A percentile compares a stretch with the other conserved stretches of the same genome.
Conservation (phyloP, 192 early-diverging fungal genomes). For the Physocladia obscura region DNA sequence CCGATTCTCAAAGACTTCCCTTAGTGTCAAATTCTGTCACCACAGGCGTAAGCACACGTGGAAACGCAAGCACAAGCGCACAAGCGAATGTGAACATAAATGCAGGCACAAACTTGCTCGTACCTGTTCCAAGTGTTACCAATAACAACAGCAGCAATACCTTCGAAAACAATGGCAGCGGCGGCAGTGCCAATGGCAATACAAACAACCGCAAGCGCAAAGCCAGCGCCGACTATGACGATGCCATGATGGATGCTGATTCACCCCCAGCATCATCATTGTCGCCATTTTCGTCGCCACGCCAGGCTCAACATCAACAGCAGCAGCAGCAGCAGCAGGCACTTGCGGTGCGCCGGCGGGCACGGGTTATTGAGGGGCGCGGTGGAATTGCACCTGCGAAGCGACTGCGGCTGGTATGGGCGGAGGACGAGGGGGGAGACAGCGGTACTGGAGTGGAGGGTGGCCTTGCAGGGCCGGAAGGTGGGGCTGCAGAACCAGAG, state of each 20-base stretch:
- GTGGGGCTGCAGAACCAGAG: background rate
- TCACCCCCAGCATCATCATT: background rate
- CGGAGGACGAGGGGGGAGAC: background rate
- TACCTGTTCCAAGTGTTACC: too few species aligned
- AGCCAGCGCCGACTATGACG: background rate
- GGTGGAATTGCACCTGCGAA: background rate
- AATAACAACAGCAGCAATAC: background rate
- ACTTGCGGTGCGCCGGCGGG: background rate
- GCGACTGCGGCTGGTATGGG: background rate
- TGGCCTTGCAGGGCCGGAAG: background rate
- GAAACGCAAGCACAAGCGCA: background rate
- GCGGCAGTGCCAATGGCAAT: background rate
- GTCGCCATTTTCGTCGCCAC: background rate
- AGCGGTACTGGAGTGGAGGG: background rate
- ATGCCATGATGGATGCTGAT: background rate
- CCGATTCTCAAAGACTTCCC: too few species aligned
- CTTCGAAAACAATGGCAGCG: background rate
- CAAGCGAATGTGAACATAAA: background rate
- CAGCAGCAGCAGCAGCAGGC: background rate
- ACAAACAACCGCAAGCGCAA: background rate
- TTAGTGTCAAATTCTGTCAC: background rate
- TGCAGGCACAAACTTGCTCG: background rate
- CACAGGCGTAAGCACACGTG: background rate
- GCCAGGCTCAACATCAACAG: background rate
- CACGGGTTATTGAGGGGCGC: background rate